These are phyloP conservation scores for Penicillium sp. DNA, from an alignment of 2,329 filamentous ascomycete genomes.

Conservation along the genomic window DNA sequence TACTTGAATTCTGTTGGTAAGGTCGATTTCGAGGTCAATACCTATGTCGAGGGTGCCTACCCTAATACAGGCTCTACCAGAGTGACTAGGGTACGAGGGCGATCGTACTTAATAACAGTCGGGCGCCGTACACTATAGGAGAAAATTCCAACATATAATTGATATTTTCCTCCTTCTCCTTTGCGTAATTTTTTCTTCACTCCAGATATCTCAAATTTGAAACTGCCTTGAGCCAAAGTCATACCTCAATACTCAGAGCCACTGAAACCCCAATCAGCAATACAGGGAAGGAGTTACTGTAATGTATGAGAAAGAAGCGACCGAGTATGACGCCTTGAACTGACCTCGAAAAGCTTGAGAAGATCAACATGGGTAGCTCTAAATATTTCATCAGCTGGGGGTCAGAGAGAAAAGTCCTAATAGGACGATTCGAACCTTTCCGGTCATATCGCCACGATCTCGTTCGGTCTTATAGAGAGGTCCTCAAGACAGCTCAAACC, in stretches of 20 bases:
- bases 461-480: background rate
- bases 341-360: background rate
- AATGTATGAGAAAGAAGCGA: background rate
- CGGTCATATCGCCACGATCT: background rate
- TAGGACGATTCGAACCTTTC: background rate
- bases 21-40: no score
- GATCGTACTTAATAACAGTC: background rate
- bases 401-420: background rate
- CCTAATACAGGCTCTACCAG: background rate
- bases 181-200: background rate
- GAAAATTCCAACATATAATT: background rate
- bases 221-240: background rate
- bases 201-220: background rate
- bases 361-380: background rate
- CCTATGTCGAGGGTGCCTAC: background rate
- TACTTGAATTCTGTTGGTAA: no score
- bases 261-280: no score
- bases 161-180: background rate
- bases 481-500: background rate
- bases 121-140: background rate
- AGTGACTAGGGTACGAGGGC: background rate
- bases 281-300: background rate
- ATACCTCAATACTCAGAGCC: background rate
- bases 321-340: background rate
- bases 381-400: background rate